phyloP scores from a whole-genome alignment of 129 eudicot species.

The Solidago caesia region DNA sequence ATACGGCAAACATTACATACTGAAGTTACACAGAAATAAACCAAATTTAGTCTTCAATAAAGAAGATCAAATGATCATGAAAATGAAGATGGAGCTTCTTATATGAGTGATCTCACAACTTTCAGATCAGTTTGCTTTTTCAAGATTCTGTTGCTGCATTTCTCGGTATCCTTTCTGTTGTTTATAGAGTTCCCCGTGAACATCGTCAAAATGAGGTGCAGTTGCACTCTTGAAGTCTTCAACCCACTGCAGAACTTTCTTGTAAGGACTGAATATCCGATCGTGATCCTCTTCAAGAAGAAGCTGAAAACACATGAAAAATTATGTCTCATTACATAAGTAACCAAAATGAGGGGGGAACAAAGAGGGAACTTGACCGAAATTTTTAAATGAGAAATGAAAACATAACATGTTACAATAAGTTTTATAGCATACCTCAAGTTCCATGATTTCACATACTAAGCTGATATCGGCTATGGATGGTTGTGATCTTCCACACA shows the following conservation, averaged over 20 bases:
- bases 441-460: conserved; percentile 64
- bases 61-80: neutral
- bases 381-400: neutral
- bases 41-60: conserved; percentile 1
- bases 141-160: conserved; percentile 12
- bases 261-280: conserved; percentile 56
- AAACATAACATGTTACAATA: neutral
- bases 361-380: neutral
- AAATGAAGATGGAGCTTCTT: neutral
- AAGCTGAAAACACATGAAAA: conserved; percentile 35
- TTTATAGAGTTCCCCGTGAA: conserved; percentile 38
- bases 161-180: conserved; percentile 35
- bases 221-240: conserved; percentile 54
- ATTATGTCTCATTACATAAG: neutral
- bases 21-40: conserved; percentile 1
- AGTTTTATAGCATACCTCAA: conserved; percentile 44
- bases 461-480: conserved; percentile 79
- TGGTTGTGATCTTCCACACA: conserved; percentile 59
- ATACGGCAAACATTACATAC: neutral
- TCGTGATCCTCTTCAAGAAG: conserved; percentile 49
- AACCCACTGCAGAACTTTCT: conserved; percentile 58
- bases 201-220: conserved; percentile 68
- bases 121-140: conserved; percentile 23
- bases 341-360: neutral
- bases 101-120: conserved; percentile 32